phyloP scores from a whole-genome alignment of 2,329 filamentous ascomycete genomes.

The Simplicillium sp. region DNA sequence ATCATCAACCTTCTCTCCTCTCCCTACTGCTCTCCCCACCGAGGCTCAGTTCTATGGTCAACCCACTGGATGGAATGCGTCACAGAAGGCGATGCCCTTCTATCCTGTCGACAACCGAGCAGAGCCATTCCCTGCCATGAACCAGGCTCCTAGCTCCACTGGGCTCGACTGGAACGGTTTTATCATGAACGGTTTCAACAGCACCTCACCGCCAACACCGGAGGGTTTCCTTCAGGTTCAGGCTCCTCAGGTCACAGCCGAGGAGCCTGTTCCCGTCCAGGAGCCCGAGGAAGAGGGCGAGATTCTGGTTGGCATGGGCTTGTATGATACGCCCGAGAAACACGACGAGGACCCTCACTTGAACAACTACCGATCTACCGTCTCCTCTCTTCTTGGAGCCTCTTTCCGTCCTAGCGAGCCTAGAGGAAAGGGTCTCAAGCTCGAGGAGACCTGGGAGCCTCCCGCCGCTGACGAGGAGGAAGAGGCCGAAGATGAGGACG shows the following conservation, averaged over 20 bases:
- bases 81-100: constrained; percentile 18
- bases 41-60: constrained; percentile 29
- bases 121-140: constrained; percentile 18
- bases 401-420: constrained; percentile 34
- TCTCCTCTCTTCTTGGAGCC: constrained; percentile 44
- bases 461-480: constrained; percentile 53
- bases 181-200: constrained; percentile 31
- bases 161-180: constrained; percentile 35
- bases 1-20: constrained; percentile 41
- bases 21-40: constrained; percentile 35
- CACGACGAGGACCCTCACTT: constrained; percentile 36
- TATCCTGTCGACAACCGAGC: constrained; percentile 14
- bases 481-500: constrained; percentile 36
- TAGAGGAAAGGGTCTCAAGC: constrained; percentile 64
- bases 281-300: constrained; percentile 53
- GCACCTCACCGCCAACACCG: constrained; percentile 48
- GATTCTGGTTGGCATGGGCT: constrained; percentile 71
- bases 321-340: constrained; percentile 65
- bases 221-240: constrained; percentile 44
- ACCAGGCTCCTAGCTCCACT: constrained; percentile 2
- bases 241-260: constrained; percentile 33
- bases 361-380: constrained; percentile 44
- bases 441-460: constrained; percentile 72
- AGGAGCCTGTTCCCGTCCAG: constrained; percentile 33
- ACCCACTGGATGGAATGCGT: constrained; percentile 25